These are phyloP conservation scores for Ramularia collo-cygni DNA, from an alignment of 2,329 filamentous ascomycete genomes.

Conservation along the genomic window DNA sequence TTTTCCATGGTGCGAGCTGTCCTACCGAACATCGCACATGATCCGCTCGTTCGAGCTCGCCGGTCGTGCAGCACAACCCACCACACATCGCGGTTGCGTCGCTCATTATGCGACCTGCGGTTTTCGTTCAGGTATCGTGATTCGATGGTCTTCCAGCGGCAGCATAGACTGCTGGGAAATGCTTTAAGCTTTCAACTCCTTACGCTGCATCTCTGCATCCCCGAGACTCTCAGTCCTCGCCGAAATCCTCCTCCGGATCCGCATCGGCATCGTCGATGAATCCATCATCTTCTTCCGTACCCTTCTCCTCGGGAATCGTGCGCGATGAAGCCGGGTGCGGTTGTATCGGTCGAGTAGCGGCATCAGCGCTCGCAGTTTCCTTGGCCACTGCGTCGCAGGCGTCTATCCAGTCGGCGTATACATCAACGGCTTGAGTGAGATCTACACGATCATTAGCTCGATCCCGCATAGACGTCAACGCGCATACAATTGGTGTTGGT, in stretches of 20 bases:
- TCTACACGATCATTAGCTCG: constrained; percentile 46
- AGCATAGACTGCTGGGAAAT: too few relatives aligned
- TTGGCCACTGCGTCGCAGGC: constrained; percentile 72
- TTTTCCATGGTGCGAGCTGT: too few relatives aligned
- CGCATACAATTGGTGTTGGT: constrained; percentile 81
- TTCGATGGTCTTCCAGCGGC: too few relatives aligned
- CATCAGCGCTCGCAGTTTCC: constrained; percentile 32
- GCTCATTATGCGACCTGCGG: too few relatives aligned
- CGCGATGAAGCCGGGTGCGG: constrained; percentile 9
- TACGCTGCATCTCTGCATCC: too few relatives aligned
- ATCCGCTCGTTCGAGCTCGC: too few relatives aligned
- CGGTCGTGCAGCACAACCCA: too few relatives aligned
- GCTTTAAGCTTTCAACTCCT: too few relatives aligned
- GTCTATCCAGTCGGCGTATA: constrained; percentile 98
- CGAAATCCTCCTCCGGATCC: constrained; percentile 30
- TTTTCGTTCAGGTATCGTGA: too few relatives aligned
- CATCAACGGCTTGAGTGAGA: constrained; percentile 83
- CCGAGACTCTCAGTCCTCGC: constrained; percentile 21
- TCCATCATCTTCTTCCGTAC: constrained; percentile 26
- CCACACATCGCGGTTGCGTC: too few relatives aligned
- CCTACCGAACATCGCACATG: too few relatives aligned
- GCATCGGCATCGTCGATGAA: constrained; percentile 33
- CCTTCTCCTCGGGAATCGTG: constrained; percentile 25
- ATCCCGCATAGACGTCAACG: neutral
- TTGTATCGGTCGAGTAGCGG: constrained; percentile 7